Base-by-base conservation (phyloP, 768 basidiomycete species). In the Pleurotus citrinopileatus region DNA sequence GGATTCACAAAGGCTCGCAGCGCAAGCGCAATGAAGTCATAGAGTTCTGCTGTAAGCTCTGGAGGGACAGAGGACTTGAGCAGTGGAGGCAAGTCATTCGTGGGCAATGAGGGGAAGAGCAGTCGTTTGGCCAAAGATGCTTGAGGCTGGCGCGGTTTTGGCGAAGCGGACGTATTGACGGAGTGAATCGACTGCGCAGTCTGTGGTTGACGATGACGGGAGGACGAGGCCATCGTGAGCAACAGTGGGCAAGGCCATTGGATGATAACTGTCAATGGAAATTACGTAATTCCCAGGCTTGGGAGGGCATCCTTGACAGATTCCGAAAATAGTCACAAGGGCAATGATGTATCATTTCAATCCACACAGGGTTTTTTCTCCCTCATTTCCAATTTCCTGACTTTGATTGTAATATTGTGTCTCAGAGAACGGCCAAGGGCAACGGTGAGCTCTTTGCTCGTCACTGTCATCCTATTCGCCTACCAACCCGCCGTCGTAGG, bases 1-100 rank as follows among this genome's bases (percentile, higher is more conserved):
- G 89, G 86, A 43, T 83, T 81, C 32, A 94, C 82, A 61, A 78
- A 88, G 4, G 90, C 90, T 28, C 91, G 80, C 20, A 94, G 76
- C 8, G 84, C 79, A 55, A 93, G 84, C 0, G 92, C 91, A 27
- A 92, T 74, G 55, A 92, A 76, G 68, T 93, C 87, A 63, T 93
- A 92, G 3, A 89, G 67, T 63, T 89, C 87, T 4, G 77, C 73
- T 53, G 80, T 77, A 55, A 94, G 79, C 44, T 88, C 83, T 20
- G 76, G 73, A 0, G 77, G 68, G 7, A 73, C 72, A 10, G 62
- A 53, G 0, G 78, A 69, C 23, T 71, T 65, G 54, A 89, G 77
- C 20, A 89, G 68, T 8, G 80, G 73, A 2, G 86, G 85, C 15
- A 81, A 67, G 26, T 70, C 67, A 47, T 75, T 73, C 7, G 45